phyloP scores from a whole-genome alignment of 2,329 filamentous ascomycete genomes.

The Talaromyces rugulosus region DNA sequence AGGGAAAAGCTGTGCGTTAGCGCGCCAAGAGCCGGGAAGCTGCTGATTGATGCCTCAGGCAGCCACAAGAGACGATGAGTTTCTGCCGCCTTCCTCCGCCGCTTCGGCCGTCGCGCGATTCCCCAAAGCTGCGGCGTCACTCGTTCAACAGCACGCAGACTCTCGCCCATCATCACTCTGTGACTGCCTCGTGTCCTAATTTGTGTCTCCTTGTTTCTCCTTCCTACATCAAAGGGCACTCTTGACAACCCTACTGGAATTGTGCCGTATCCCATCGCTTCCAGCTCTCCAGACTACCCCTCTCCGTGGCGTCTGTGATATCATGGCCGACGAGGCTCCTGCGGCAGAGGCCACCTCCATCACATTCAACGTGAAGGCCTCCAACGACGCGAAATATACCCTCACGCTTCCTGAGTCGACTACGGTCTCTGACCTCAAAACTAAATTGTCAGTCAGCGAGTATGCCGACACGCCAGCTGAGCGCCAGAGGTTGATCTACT shows the following conservation, averaged over 20 bases:
- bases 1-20: slow-evolving; percentile 13
- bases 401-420: slow-evolving; percentile 75
- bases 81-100: slow-evolving; percentile 34
- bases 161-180: neutral
- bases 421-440: slow-evolving; percentile 81
- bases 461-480: slow-evolving; percentile 83
- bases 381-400: slow-evolving; percentile 78
- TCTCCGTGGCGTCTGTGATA: slow-evolving; percentile 11
- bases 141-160: neutral
- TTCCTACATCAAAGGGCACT: neutral
- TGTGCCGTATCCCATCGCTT: neutral
- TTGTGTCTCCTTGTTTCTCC: neutral
- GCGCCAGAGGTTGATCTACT: slow-evolving; percentile 94
- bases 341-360: slow-evolving; percentile 66
- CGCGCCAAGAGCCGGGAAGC: slow-evolving; percentile 8
- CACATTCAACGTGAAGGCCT: slow-evolving; percentile 97
- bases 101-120: neutral
- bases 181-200: neutral
- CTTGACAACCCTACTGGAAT: neutral
- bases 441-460: slow-evolving; percentile 74
- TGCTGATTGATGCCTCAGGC: slow-evolving; percentile 2
- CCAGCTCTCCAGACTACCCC: neutral
- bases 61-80: slow-evolving; percentile 21
- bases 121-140: neutral
- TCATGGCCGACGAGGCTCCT: slow-evolving; percentile 39